Evolutionary conservation across 2,329 filamentous ascomycete species (phyloP).

Genomic region (Fusarium newnesense): DNA sequence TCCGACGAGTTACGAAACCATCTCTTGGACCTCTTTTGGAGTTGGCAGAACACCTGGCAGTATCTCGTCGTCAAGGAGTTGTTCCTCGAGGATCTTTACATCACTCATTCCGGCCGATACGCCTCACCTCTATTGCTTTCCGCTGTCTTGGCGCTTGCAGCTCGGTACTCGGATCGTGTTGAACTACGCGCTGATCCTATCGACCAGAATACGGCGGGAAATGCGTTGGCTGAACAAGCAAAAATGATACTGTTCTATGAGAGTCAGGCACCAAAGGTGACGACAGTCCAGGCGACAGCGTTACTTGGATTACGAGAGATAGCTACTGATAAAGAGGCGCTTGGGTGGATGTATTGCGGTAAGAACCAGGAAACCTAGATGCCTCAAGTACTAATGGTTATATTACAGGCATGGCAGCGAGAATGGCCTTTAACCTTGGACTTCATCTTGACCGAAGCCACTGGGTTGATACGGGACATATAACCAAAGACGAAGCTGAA

Average conservation of each 20-base stretch:
- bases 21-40: background rate
- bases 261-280: background rate
- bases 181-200: background rate
- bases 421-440: background rate
- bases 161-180: background rate
- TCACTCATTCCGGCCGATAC: background rate
- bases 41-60: conserved; percentile 2
- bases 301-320: background rate
- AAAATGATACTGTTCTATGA: background rate
- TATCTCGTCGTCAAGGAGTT: background rate
- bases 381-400: no score
- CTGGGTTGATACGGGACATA: background rate
- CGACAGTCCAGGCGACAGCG: background rate
- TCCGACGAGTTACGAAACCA: background rate
- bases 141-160: background rate
- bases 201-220: background rate
- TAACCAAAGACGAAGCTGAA: background rate
- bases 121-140: background rate
- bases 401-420: background rate
- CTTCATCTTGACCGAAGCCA: background rate
- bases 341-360: conserved; percentile 5
- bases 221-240: background rate
- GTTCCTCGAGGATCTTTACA: background rate
- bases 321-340: background rate
- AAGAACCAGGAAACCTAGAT: background rate